Base-by-base conservation (phyloP, 2,329 filamentous ascomycete species). In the Neophaeococcomyces mojaviensis region DNA sequence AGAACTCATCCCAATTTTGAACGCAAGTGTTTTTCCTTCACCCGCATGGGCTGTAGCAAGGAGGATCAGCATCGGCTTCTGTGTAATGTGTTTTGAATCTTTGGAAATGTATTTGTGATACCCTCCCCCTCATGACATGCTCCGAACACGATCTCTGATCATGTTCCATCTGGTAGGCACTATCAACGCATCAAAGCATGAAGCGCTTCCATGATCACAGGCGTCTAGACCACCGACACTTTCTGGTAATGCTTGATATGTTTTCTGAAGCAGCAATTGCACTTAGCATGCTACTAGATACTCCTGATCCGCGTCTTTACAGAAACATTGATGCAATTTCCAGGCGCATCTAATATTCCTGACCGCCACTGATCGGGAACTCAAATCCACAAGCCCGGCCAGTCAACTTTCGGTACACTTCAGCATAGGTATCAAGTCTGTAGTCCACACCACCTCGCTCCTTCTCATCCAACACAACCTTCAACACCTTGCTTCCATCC, bases 391-490 rank as follows among this genome's bases (percentile, higher is more conserved):
- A 92, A 69, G 82, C 82, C 76, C 94, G 92, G 74, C 92, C 92
- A 55, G 92, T 98, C 68, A 98, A 79, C 67, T 88, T 84, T 74
- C 88, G 88, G 86, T 98, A 98, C 70, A 98, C 92, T 83, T 98
- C 92, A 59, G 88, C 87, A 82, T 98, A 98, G 70, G 90, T 96
- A 76, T 98, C 92, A 64, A 98, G 87, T 72, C 92, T 83, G 86
- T 97, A 96, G 81, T 98, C 92, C 64, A 98, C 90, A 72, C 89
- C 88, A 67, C 89, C 90, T 65, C 89, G 87, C 86, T 98, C 92
- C 88, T 98, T 98, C 86, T 97, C 92, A 74, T 98, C 92, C 52
- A 98, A 83, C 68, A 98, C 81, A 71, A 98, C 88, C 86, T 98
- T 98, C 74, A 97, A 83, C 69, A 88, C 76, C 86, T 97, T 97